phyloP scores from a whole-genome alignment of 768 basidiomycete genomes.

The Suillus subalutaceus region DNA sequence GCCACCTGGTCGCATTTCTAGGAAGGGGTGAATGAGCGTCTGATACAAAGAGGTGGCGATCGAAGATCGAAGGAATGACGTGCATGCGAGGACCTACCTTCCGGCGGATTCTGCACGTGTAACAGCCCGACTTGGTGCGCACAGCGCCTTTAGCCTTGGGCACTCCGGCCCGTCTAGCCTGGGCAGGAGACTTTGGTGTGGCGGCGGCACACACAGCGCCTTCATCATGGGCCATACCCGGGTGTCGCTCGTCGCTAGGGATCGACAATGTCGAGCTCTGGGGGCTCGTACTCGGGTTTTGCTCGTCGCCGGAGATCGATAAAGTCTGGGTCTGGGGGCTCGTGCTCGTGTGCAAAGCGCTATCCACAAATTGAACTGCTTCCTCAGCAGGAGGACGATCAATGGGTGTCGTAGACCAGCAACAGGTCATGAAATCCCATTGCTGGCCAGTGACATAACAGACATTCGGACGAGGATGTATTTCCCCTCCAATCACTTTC shows the following conservation, averaged over 20 bases:
- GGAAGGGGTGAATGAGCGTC: constrained; percentile 13
- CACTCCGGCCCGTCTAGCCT: constrained; percentile 47
- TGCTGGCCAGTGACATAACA: neutral
- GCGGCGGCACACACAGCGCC: constrained; percentile 17
- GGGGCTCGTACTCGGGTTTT: constrained; percentile 41
- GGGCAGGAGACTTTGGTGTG: constrained; percentile 44
- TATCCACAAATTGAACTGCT: neutral
- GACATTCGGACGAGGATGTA: neutral
- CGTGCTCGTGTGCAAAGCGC: constrained; percentile 26
- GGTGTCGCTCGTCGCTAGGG: constrained; percentile 30
- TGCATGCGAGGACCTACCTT: constrained; percentile 53
- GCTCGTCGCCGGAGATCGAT: constrained; percentile 43
- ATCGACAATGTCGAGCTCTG: constrained; percentile 51
- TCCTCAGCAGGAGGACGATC: neutral
- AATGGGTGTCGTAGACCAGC: neutral
- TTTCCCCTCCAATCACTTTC: neutral
- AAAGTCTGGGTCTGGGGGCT: constrained; percentile 50
- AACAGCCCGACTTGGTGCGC: constrained; percentile 87
- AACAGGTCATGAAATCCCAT: neutral
- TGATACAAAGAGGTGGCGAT: constrained; percentile 12
- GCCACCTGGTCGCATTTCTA: constrained; percentile 87
- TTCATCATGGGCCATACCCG: constrained; percentile 14
- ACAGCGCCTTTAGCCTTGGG: constrained; percentile 81
- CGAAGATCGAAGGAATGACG: constrained; percentile 14
- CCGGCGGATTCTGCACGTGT: constrained; percentile 84